These are phyloP conservation scores for Trebouxiophyceae sp. DNA, from an alignment of 163 green algal genomes.

Conservation along the genomic window DNA sequence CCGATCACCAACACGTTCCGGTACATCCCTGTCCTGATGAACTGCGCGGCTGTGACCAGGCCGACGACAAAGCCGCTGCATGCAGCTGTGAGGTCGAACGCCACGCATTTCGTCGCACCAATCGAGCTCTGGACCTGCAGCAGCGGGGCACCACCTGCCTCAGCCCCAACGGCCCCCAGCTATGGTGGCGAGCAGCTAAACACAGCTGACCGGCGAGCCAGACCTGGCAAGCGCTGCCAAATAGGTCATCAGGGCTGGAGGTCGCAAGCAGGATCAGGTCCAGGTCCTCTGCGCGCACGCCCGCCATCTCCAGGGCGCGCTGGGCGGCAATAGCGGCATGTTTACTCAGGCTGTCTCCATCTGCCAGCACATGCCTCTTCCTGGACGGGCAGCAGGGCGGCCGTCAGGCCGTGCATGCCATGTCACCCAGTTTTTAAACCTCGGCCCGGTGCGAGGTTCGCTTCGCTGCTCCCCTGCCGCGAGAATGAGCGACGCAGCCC, in stretches of 20 bases:
- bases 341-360: slow-evolving; percentile 65
- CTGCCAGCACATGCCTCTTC: slow-evolving; percentile 74
- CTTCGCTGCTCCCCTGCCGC: too few species aligned
- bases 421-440: too few species aligned
- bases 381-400: too few species aligned
- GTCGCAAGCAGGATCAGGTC: slow-evolving; percentile 94
- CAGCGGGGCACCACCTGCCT: too few species aligned
- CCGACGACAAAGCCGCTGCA: slow-evolving; percentile 96
- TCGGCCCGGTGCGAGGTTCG: too few species aligned
- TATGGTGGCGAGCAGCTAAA: too few species aligned
- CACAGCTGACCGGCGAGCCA: not conserved
- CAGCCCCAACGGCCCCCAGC: too few species aligned
- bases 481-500: too few species aligned
- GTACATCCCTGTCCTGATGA: slow-evolving; percentile 64
- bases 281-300: slow-evolving; percentile 69
- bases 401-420: too few species aligned
- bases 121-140: slow-evolving; percentile 75
- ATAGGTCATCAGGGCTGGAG: slow-evolving; percentile 90
- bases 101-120: slow-evolving; percentile 75
- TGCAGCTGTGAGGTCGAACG: slow-evolving; percentile 95
- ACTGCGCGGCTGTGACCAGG: slow-evolving; percentile 81
- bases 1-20: slow-evolving; percentile 86
- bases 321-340: slow-evolving; percentile 59
- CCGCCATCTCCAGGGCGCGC: slow-evolving; percentile 83
- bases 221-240: slow-evolving; percentile 84